These are phyloP conservation scores for Scedosporium aurantiacum DNA, from an alignment of 2,329 filamentous ascomycete genomes.

Conservation along the genomic window DNA sequence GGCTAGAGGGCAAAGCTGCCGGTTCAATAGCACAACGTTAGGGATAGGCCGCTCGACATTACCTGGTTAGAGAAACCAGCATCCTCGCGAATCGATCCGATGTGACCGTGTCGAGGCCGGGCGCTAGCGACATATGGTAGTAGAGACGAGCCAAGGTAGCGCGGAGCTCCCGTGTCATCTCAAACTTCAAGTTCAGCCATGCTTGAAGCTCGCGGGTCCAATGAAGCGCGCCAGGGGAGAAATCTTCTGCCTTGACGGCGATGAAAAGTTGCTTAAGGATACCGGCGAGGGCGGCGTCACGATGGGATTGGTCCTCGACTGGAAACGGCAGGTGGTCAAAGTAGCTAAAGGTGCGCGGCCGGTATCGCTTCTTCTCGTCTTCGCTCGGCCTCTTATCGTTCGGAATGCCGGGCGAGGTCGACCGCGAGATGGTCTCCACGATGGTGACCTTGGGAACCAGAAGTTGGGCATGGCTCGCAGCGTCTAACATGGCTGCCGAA, in stretches of 20 bases:
- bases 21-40: too few species aligned
- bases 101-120: constrained; percentile 70
- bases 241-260: constrained; percentile 83
- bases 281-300: constrained; percentile 68
- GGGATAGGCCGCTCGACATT: constrained; percentile 24
- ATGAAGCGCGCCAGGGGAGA: constrained; percentile 83
- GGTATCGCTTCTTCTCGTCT: constrained; percentile 53
- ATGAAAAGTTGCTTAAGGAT: constrained; percentile 93
- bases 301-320: constrained; percentile 68
- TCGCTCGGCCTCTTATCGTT: constrained; percentile 34
- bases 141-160: constrained; percentile 81
- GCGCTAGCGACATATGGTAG: constrained; percentile 85
- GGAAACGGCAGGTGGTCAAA: constrained; percentile 80
- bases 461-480: constrained; percentile 21
- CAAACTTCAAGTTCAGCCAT: constrained; percentile 96
- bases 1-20: too few species aligned
- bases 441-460: constrained; percentile 26
- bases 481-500: constrained; percentile 18
- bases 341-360: constrained; percentile 88
- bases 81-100: constrained; percentile 91
- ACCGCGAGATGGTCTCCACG: constrained; percentile 66
- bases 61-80: constrained; percentile 95
- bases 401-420: constrained; percentile 68
- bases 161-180: constrained; percentile 76
- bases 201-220: constrained; percentile 94